Evolutionary conservation across 805 yeast genomes (phyloP), one percentile per base, ranked within the genome.

Genomic region (Zygotorulaspora florentina): DNA sequence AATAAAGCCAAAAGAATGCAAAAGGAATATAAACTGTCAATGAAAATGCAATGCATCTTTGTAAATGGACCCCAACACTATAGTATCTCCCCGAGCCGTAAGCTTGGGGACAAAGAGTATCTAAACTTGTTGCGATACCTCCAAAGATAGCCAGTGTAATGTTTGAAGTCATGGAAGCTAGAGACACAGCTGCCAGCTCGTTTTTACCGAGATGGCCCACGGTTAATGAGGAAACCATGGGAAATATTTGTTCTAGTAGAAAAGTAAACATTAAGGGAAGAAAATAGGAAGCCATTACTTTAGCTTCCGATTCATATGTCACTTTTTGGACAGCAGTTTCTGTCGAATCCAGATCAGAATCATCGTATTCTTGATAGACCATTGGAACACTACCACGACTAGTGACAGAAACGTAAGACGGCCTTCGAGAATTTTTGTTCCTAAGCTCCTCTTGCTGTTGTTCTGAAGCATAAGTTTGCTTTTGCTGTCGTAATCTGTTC

Each of bases 141-240:
- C 85, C 91, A 56, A 86, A 81, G 28, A 86, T 72, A 0, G 95
- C 87, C 54, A 84, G 79, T 0, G 91, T 83, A 50, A 87, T 85
- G 52, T 83, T 83, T 1, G 87, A 85, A 1, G 93, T 85, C 89
- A 86, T 87, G 0, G 87, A 77, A 1, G 88, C 91, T 59, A 87
- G 69, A 1, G 91, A 83, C 4, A 86, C 91, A 0, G 95, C 95
- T 2, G 90, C 93, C 40, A 87, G 71, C 62, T 87, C 89, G 30
- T 73, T 74, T 39, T 84, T 85, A 30, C 96, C 96, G 42, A 86
- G 64, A 57, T 81, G 90, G n/a, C 93, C 91, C 0, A 89, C 96
- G 28, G 83, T 76, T 47, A 88, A 75, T 5, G 90, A 85, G 30
- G 91, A 84, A 2, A 88, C 87, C 36, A 89, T 78, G 1, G 90